A percentile compares a stretch with the other conserved stretches of the same genome.
These are phyloP conservation scores for Lactifluus pinguis DNA, from an alignment of 768 basidiomycete species.

Conservation along the genomic window DNA sequence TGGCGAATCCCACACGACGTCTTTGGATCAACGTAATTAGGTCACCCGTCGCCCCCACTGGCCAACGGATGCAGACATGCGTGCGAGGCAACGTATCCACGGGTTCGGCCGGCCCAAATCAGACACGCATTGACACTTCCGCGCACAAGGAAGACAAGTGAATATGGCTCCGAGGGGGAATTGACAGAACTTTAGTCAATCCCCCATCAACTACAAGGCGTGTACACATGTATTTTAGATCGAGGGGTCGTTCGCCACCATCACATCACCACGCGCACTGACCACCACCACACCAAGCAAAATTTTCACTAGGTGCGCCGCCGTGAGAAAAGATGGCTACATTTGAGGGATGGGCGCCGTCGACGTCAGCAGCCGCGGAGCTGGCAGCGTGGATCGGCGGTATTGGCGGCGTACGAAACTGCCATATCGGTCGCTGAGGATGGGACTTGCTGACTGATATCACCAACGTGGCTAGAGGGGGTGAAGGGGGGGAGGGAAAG, in stretches of 20 bases:
- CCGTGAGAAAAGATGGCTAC: constrained; percentile 3
- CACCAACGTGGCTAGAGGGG: constrained; percentile 1
- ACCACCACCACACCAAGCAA: not conserved
- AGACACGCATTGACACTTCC: not conserved
- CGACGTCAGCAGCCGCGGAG: constrained; percentile 10
- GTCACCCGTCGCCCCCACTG: not conserved
- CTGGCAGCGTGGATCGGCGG: constrained; percentile 7
- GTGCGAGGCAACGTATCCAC: not conserved
- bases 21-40: not conserved
- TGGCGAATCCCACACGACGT: not conserved
- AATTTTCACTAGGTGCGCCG: not conserved
- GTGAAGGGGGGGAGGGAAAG: not conserved
- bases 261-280: not conserved
- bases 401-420: constrained; percentile 4
- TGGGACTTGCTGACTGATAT: not conserved
- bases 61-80: not conserved
- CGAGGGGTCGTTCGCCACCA: constrained; percentile 5
- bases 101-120: not conserved
- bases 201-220: not conserved
- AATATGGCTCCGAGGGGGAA: not conserved
- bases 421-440: not conserved
- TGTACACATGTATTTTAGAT: not conserved
- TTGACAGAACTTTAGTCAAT: constrained; percentile 7
- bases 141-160: not conserved
- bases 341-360: not conserved